Evolutionary conservation across 2,329 filamentous ascomycete genomes (phyloP).

Genomic region (Aspergillus quadrilineatus): DNA sequence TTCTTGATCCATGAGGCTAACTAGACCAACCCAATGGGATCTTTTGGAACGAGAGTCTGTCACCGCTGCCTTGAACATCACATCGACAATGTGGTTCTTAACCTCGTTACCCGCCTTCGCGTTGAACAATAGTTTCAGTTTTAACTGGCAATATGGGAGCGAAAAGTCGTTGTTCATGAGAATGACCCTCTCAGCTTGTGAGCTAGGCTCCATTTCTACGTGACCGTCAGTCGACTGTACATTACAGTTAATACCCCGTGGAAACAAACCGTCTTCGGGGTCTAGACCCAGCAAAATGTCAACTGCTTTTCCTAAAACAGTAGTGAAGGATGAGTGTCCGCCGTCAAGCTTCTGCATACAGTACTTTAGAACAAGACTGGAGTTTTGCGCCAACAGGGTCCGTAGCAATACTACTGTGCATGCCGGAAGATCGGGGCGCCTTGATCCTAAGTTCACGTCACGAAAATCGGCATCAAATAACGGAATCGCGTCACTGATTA

Average conservation of each 20-base stretch:
- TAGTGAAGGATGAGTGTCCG: conserved; percentile 26
- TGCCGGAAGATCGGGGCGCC: conserved; percentile 20
- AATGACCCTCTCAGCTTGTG: conserved; percentile 37
- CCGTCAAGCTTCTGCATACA: conserved; percentile 31
- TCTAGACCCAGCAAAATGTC: conserved; percentile 34
- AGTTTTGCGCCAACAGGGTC: conserved; percentile 36
- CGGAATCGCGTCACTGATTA: conserved; percentile 34
- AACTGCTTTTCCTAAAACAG: conserved; percentile 32
- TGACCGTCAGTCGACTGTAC: conserved; percentile 10
- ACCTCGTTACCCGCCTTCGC: conserved; percentile 28
- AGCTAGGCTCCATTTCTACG: conserved; percentile 18
- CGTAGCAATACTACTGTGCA: conserved; percentile 32
- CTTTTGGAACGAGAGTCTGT: conserved; percentile 34
- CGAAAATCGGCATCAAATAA: conserved; percentile 18
- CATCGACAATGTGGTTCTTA: conserved; percentile 36
- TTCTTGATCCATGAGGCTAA: conserved; percentile 39
- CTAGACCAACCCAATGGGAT: conserved; percentile 41
- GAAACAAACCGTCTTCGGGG: conserved; percentile 19
- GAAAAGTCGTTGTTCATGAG: conserved; percentile 43
- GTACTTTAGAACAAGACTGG: conserved; percentile 28
- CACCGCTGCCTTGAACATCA: conserved; percentile 42
- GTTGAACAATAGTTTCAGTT: conserved; percentile 42
- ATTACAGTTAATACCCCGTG: not conserved
- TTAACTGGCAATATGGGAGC: conserved; percentile 44
- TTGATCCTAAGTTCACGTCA: not conserved